Base-by-base conservation (phyloP, 2,329 filamentous ascomycete genomes). In the Conoideocrella luteorostrata region DNA sequence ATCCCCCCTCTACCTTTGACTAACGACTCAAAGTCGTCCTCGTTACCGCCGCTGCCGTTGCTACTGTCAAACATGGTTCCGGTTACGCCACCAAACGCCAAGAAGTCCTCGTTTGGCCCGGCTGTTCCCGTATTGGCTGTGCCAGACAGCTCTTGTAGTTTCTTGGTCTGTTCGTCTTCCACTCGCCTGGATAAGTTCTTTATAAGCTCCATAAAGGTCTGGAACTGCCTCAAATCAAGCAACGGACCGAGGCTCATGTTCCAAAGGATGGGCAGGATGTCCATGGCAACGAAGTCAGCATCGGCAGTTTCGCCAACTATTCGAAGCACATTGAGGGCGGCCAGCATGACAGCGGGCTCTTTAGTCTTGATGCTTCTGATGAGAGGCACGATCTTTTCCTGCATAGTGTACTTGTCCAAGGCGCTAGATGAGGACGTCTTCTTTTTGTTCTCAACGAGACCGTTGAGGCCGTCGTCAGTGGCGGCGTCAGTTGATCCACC, bases 321-420 rank as follows among this genome's bases (percentile, higher is more conserved):
- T 39, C 78, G 80, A 51, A 97, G 81, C 1, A 96, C 88, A 44
- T 83, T 84, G 26, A 97, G 71, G 1, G 89, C 85, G 5, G 91
- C 90, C 72, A 97, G 86, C 87, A 97, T 97, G 9, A 98, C 93
- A 7, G 89, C 90, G 0, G 93, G 93, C 62, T 98, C 93, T 60
- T 95, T 97, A 0, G 93, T 98, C 66, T 95, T 97, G 68, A 98
- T 97, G 2, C 75, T 89, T 57, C 87, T 89, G 48, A 98, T 74
- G 4, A 97, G 69, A 0, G 93, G 93, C 0, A 97, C 78, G 26
- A 98, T 86, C 69, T 96, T 97, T 61, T 98, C 93, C 62, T 98
- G 93, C 68, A 98, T 91, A 0, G 93, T 97, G 59, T 93, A 97
- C 63, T 97, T 97, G 68, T 98, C 93, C 22, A 98, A 71, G 3